Percentiles rank a stretch among this genome's conserved stretches.
These are phyloP conservation scores for Rhynchospora tenuis DNA, from an alignment of 176 grass and related monocot genomes.

Conservation along the genomic window DNA sequence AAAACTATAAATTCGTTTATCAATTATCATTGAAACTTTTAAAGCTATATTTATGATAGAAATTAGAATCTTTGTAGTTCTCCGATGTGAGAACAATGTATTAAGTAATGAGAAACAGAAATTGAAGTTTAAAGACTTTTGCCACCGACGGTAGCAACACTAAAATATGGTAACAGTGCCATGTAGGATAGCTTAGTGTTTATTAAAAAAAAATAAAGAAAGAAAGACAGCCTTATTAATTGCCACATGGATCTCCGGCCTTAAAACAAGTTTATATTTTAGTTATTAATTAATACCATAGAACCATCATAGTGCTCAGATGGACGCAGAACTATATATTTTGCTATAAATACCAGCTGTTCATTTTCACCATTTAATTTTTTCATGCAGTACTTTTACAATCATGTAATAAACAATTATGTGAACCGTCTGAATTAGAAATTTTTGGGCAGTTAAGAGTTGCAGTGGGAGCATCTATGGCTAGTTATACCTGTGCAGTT, in stretches of 20 bases:
- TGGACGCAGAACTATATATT: neutral
- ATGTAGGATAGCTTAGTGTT: neutral
- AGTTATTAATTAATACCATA: neutral
- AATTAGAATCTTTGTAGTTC: conserved; percentile 22
- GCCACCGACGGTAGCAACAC: neutral
- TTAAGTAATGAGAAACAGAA: neutral
- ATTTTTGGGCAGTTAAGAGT: too few relatives aligned
- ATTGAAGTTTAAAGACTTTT: conserved; percentile 3
- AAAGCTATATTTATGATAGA: neutral
- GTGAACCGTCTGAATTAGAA: neutral
- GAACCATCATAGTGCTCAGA: neutral
- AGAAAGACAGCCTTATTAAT: neutral
- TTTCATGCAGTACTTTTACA: neutral
- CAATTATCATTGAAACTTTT: neutral
- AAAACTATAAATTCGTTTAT: neutral
- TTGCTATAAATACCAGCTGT: neutral
- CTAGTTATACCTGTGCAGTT: too few relatives aligned
- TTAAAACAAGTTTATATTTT: neutral
- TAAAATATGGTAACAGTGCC: neutral
- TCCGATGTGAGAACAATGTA: neutral
- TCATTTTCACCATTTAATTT: neutral
- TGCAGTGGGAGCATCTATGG: too few relatives aligned
- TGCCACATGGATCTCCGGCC: conserved; percentile 11
- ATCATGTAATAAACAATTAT: neutral
- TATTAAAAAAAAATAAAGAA: neutral